Base-by-base conservation (phyloP, 1,139 yeast species). In the Taphrina communis region DNA sequence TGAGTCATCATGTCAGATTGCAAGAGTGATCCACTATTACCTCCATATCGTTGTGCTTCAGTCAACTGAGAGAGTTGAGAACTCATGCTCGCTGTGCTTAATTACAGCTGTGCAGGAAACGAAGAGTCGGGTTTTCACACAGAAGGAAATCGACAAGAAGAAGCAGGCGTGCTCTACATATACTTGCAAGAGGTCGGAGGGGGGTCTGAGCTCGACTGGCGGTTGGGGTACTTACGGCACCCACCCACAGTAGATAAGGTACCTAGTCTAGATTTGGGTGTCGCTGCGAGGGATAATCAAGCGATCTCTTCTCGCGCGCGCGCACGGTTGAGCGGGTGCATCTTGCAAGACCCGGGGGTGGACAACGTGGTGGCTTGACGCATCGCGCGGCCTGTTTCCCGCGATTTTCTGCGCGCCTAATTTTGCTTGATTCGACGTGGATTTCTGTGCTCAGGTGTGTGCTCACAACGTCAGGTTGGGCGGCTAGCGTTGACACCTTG, bases 21-120 rank as follows among this genome's bases (percentile, higher is more conserved):
- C 17, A 17, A 8, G 31, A 19, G 31, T 38, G 57, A 38, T 36
- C 42, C 60, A 56, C 5, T 39, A 1, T n/a, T 39, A 38, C 50
- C 60, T 39, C 60, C 60, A 46, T 42, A 58, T 2, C 62, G 51
- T 35, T 58, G 62, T 46, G 62, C 62, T 17, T 58, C 62, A 14
- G 21, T 58, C 39, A 44, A 17, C 46, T 58, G 31, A 4, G 31
- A 25, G 31, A 25, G 31, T 25, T 25, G 42, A 11, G 14, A 17
- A 12, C 17, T n/a, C 53, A 44, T 58, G 62, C 11, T 21, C n/a
- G 6, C 14, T 11, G 42, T 39, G 14, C 42, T 39, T 39, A 14
- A 11, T 11, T 2, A 39, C 14, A 11, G 6, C 42, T 11, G 14
- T 11, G 42, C 14, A 9, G 11, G 6, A 9, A 39, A 14, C 6